These are phyloP conservation scores for Didymosphaeria variabile DNA, from an alignment of 2,329 filamentous ascomycete species.

Conservation along the genomic window DNA sequence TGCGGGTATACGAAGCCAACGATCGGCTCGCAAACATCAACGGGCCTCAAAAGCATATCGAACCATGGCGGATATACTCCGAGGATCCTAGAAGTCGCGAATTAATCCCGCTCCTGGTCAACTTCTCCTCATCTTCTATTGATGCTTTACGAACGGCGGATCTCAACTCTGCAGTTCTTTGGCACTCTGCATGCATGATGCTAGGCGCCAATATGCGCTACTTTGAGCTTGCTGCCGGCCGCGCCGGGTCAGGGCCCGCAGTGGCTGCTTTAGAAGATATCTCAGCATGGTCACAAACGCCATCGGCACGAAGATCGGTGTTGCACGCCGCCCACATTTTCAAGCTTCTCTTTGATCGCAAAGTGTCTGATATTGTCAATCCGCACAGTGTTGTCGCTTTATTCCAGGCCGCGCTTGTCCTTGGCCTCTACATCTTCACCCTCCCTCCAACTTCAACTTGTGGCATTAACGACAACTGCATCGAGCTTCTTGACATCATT, in stretches of 20 bases:
- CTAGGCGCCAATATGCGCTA: slow-evolving; percentile 62
- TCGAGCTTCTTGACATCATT: slow-evolving; percentile 61
- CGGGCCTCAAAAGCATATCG: slow-evolving; percentile 39
- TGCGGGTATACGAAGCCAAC: slow-evolving; percentile 46
- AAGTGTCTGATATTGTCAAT: slow-evolving; percentile 62
- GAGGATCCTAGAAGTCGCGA: slow-evolving; percentile 58
- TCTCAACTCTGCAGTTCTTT: slow-evolving; percentile 61
- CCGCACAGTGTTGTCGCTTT: slow-evolving; percentile 61
- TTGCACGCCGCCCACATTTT: slow-evolving; percentile 64
- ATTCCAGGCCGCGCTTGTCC: slow-evolving; percentile 61
- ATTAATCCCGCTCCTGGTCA: slow-evolving; percentile 48
- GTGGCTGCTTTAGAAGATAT: slow-evolving; percentile 61
- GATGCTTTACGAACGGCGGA: slow-evolving; percentile 55
- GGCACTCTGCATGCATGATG: slow-evolving; percentile 64
- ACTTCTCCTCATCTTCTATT: slow-evolving; percentile 52
- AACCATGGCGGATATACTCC: slow-evolving; percentile 55
- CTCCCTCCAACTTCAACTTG: slow-evolving; percentile 47
- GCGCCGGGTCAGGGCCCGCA: slow-evolving; percentile 57
- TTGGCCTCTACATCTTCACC: slow-evolving; percentile 63
- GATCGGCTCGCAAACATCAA: slow-evolving; percentile 41
- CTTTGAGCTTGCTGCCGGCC: slow-evolving; percentile 63
- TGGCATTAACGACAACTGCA: slow-evolving; percentile 35
- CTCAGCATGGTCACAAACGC: slow-evolving; percentile 60
- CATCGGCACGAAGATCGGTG: slow-evolving; percentile 59
- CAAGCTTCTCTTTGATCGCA: slow-evolving; percentile 60